Base-by-base conservation (phyloP, 352 stramenopile species). In the Globisporangium emineosum region DNA sequence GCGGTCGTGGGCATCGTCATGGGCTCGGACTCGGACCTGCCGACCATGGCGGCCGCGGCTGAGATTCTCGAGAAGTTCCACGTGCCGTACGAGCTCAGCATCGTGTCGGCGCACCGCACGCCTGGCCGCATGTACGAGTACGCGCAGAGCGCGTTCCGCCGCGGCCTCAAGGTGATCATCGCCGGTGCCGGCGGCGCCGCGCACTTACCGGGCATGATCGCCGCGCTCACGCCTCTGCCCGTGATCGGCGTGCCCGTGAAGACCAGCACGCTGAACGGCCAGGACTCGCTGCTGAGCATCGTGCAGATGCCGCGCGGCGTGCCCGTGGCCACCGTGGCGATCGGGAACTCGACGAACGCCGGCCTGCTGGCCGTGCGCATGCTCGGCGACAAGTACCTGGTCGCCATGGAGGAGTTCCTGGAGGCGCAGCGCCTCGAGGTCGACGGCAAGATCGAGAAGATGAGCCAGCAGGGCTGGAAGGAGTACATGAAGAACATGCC, bases 231-330 rank as follows among this genome's bases (percentile, higher is more conserved):
- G 54, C 86, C 81, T 21, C 76, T 92, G 62, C 93, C 85, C 8
- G 96, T 99, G 7, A 82, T 99, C 29, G 97, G 97, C 43, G 97
- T 99, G 2, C 97, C 97, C 13, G 93, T 99, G 23, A 99, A 99
- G 80, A 99, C 96, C 6, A 98, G 90, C 25, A 98, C 97, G 21
- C 76, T 99, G 15, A 99, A 97, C 68, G 97, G 97, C 30, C 79
- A 99, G 57, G 97, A 99, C 79, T 98, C 95, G 50, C 78, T 99
- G 13, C 81, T 99, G 67, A 98, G 92, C 71, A 99, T 99, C 74
- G 97, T 99, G 25, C 97, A 99, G 84, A 99, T 99, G 97, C 97
- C 97, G 40, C 79, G 94, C 35, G 97, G 97, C 56, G 89, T 99
- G 35, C 97, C 97, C 12, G 97, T 99, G 42, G 97, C 97, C 2